phyloP scores from a whole-genome alignment of 768 basidiomycete genomes.

The Kwoniella dendrophila region DNA sequence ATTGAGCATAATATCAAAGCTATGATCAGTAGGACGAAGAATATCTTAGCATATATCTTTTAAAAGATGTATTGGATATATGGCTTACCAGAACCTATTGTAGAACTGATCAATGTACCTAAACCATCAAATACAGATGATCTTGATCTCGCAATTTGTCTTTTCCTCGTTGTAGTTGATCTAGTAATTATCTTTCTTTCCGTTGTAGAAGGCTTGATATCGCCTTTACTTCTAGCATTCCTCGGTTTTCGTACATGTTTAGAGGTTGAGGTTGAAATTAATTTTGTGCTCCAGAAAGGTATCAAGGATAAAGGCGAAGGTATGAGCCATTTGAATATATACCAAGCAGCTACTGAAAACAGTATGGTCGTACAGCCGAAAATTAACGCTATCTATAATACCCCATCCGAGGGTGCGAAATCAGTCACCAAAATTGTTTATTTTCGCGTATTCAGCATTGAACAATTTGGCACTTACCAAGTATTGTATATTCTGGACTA shows the following conservation, averaged over 20 bases:
- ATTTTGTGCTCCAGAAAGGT: not conserved
- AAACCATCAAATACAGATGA: not conserved
- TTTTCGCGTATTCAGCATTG: not conserved
- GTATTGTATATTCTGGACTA: slow-evolving; percentile 14
- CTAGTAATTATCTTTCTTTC: not conserved
- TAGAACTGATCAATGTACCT: not conserved
- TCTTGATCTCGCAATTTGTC: not conserved
- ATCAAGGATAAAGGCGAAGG: not conserved
- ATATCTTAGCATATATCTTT: not conserved
- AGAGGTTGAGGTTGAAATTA: not conserved
- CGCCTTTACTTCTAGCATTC: not conserved
- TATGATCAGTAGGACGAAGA: not conserved
- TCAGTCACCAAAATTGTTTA: not conserved
- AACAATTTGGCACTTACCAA: not conserved
- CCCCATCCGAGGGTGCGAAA: not conserved
- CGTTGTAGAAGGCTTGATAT: not conserved
- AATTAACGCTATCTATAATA: slow-evolving; percentile 13
- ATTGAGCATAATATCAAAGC: slow-evolving; percentile 6
- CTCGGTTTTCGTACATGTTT: not conserved
- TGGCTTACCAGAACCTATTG: not conserved
- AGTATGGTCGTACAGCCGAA: slow-evolving; percentile 5
- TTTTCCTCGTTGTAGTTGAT: not conserved
- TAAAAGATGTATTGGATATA: not conserved
- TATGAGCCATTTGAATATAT: slow-evolving; percentile 10
- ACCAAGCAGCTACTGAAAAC: slow-evolving; percentile 11